Evolutionary conservation across 2,329 filamentous ascomycete species (phyloP), one percentile per base, ranked within the genome.

Genomic region (Diaporthe longicolla): DNA sequence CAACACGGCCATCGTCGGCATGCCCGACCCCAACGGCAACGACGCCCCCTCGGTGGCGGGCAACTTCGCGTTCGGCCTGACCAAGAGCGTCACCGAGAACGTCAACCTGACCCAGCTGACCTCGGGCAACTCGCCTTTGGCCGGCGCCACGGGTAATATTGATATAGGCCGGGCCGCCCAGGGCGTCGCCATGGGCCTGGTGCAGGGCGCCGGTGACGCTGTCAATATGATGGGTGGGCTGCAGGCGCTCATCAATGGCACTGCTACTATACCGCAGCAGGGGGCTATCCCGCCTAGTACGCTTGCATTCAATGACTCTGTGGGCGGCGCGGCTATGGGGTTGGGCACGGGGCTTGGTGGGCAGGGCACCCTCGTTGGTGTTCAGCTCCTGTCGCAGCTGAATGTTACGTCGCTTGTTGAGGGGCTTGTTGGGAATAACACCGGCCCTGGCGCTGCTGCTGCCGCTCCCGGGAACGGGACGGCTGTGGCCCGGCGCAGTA

Each of bases 341-440:
- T 81, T 84, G 37, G 83, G 82, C 10, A 79, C 79, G 26, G 82
- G 83, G 0, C 76, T 84, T 5, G 82, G 82, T 0, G 80, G 79
- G 3, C 80, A 83, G 45, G 82, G 80, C 8, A 79, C 82, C 2
- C 70, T 82, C 17, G 77, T 82, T 4, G 77, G 77, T 7, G 78
- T 80, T 45, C 77, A 80, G 73, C 75, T 84, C 4, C 45, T 83
- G 9, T 75, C 77, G 10, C 78, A 81, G 37, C 72, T 77, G 4
- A 55, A 65, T 2, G 71, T 73, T 5, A 76, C 68, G 0, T 55
- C 74, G 0, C 55, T 73, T 4, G 40, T 70, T 29, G n/a, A 59
- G 15, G 65, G 54, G 2, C 29, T 72, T 8, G 58, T 57, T 21
- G 48, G 58, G n/a, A 63, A 72, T 19, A 26, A 45, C 21, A 70